A percentile compares a stretch with the other conserved stretches of the same genome.
Evolutionary conservation across 1,139 yeast genomes (phyloP).

Genomic region (Debaryomyces sp.): DNA sequence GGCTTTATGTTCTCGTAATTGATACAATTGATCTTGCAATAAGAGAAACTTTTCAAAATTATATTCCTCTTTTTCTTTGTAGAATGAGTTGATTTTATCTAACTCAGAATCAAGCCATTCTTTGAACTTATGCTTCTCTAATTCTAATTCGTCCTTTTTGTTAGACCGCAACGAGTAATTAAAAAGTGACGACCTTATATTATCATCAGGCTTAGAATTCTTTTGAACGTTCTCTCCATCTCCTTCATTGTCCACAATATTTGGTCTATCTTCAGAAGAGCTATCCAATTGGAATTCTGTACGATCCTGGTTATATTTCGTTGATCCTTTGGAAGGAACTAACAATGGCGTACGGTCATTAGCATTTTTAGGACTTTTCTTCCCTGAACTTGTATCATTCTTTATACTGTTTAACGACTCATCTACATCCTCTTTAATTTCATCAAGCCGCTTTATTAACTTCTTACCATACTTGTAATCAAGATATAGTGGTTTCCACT

Average conservation of each 20-base stretch:
- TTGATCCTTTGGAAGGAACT: conserved; percentile 13
- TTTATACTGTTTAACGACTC: background rate
- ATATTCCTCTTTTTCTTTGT: conserved; percentile 59
- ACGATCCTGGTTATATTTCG: background rate
- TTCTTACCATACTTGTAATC: conserved; percentile 64
- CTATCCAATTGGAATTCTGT: background rate
- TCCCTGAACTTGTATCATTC: background rate
- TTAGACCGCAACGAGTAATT: conserved; percentile 22
- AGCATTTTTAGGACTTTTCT: conserved; percentile 8
- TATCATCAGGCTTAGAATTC: background rate
- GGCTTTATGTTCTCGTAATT: conserved; percentile 57
- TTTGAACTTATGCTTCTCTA: conserved; percentile 49
- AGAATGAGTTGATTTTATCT: conserved; percentile 62
- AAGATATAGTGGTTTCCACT: conserved; percentile 82
- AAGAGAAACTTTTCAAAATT: conserved; percentile 61
- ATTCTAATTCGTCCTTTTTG: conserved; percentile 21
- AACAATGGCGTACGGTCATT: conserved; percentile 37
- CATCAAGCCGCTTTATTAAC: conserved; percentile 31
- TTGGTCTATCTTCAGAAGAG: background rate
- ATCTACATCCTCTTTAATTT: conserved; percentile 10
- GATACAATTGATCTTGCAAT: conserved; percentile 69
- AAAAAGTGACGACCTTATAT: conserved; percentile 18
- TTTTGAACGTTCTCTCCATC: conserved; percentile 4
- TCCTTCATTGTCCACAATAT: background rate
- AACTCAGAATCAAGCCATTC: conserved; percentile 66